Conservation (phyloP, 2,329 filamentous ascomycete species). For the Hypoxylon rubiginosum region DNA sequence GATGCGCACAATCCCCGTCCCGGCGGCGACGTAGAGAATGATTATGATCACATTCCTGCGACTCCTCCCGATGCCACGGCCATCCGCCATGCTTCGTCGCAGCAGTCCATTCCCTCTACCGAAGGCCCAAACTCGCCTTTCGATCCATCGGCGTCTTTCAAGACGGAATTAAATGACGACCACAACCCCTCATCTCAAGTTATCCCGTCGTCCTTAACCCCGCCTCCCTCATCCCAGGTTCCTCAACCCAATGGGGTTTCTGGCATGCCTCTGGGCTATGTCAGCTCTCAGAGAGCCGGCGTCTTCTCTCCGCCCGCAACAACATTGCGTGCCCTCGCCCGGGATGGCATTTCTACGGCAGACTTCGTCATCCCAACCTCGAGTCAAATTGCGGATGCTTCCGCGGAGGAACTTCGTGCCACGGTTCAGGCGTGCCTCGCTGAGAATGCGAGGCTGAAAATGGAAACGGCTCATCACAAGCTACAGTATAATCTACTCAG, state of each 20-base stretch:
- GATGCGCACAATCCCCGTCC: slow-evolving; percentile 53
- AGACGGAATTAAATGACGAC: slow-evolving; percentile 65
- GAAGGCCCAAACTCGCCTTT: slow-evolving; percentile 67
- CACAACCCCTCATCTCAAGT: slow-evolving; percentile 57
- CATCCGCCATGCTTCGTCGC: slow-evolving; percentile 56
- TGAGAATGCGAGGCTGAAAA: slow-evolving; percentile 75
- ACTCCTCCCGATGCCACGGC: slow-evolving; percentile 44
- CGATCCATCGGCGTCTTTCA: slow-evolving; percentile 64
- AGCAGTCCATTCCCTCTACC: slow-evolving; percentile 70
- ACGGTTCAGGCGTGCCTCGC: slow-evolving; percentile 69
- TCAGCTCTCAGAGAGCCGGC: slow-evolving; percentile 60
- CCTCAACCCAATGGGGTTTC: slow-evolving; percentile 50
- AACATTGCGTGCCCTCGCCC: slow-evolving; percentile 38
- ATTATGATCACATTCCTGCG: slow-evolving; percentile 46
- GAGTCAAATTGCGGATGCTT: slow-evolving; percentile 65
- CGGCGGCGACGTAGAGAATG: slow-evolving; percentile 45
- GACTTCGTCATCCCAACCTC: slow-evolving; percentile 64
- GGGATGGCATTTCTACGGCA: slow-evolving; percentile 40
- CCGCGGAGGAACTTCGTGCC: slow-evolving; percentile 67
- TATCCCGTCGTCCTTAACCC: slow-evolving; percentile 70
- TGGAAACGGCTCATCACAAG: slow-evolving; percentile 90
- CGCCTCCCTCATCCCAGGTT: slow-evolving; percentile 68
- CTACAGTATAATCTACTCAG: slow-evolving; percentile 87
- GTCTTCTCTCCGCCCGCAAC: slow-evolving; percentile 70
- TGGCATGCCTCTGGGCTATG: slow-evolving; percentile 51